These are phyloP conservation scores for Bauhinia variegata DNA, from an alignment of 306 rosid species.

Conservation along the genomic window DNA sequence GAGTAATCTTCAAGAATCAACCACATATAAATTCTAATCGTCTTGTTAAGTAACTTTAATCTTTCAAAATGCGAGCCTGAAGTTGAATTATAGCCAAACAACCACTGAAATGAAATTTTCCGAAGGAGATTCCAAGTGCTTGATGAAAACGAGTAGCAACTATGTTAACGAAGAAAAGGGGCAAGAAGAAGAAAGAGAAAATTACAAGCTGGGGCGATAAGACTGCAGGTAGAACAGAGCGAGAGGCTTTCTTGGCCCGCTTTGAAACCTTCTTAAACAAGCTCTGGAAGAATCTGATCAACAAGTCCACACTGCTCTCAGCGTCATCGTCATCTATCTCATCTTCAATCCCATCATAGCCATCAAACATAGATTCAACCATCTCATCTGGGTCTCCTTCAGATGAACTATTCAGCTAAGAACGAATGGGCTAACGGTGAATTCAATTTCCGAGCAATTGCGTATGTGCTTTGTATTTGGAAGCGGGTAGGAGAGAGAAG, in stretches of 20 bases:
- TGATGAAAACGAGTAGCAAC: too few species aligned
- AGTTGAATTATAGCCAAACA: neutral
- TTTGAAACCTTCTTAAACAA: slow-evolving; percentile 66
- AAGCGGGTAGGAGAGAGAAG: neutral
- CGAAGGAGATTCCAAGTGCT: neutral
- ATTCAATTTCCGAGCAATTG: slow-evolving; percentile 1
- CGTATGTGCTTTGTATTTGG: neutral
- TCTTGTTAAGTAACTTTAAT: neutral
- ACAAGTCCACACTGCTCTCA: slow-evolving; percentile 72
- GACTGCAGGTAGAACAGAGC: slow-evolving; percentile 62
- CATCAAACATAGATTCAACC: slow-evolving; percentile 50
- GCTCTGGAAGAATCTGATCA: slow-evolving; percentile 67
- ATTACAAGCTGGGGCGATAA: slow-evolving; percentile 72
- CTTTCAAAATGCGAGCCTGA: neutral
- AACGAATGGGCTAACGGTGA: slow-evolving; percentile 9
- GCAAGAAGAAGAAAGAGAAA: too few species aligned
- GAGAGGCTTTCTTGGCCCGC: slow-evolving; percentile 73
- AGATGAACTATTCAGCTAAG: slow-evolving; percentile 49
- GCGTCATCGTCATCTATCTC: slow-evolving; percentile 61
- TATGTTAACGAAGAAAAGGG: neutral
- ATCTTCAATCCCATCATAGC: slow-evolving; percentile 49
- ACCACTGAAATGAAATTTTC: neutral
- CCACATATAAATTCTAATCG: neutral
- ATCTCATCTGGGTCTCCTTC: slow-evolving; percentile 48
- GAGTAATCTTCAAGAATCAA: slow-evolving; percentile 14